Conservation (phyloP, 2,329 filamentous ascomycete species). For the Beauveria pseudobassiana region DNA sequence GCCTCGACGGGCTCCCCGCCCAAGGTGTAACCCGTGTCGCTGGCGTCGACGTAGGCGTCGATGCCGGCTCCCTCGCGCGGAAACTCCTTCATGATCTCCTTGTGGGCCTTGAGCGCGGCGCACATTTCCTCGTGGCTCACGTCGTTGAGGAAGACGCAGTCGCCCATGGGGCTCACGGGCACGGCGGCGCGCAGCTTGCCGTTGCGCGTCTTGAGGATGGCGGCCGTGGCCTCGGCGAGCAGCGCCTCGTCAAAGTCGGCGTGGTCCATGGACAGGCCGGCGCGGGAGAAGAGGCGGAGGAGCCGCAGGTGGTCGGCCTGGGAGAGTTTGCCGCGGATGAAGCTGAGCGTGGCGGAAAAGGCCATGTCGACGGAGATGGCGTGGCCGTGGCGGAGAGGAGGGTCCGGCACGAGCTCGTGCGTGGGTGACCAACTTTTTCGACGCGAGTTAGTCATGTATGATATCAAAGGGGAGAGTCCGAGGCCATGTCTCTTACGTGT, state of each 20-base stretch:
- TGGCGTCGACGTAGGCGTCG: slow-evolving; percentile 62
- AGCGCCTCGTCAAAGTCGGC: slow-evolving; percentile 58
- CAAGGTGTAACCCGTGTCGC: slow-evolving; percentile 54
- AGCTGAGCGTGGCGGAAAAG: slow-evolving; percentile 62
- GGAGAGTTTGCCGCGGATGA: slow-evolving; percentile 52
- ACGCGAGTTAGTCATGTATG: neutral
- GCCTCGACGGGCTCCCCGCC: slow-evolving; percentile 21
- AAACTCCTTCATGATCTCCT: slow-evolving; percentile 53
- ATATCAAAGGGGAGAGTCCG: no score
- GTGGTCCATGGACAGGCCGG: slow-evolving; percentile 66
- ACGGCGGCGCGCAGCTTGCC: slow-evolving; percentile 61
- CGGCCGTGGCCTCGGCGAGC: slow-evolving; percentile 57
- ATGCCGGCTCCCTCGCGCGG: slow-evolving; percentile 57
- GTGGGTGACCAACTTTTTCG: slow-evolving; percentile 56
- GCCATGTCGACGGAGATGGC: slow-evolving; percentile 73
- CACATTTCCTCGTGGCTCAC: slow-evolving; percentile 55
- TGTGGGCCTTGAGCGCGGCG: slow-evolving; percentile 53
- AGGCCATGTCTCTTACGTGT: slow-evolving; percentile 43
- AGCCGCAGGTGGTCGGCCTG: slow-evolving; percentile 54
- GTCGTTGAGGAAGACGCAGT: slow-evolving; percentile 62
- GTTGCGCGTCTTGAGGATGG: slow-evolving; percentile 65
- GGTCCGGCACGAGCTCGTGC: slow-evolving; percentile 61
- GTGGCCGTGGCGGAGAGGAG: slow-evolving; percentile 63
- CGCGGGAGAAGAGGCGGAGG: slow-evolving; percentile 60
- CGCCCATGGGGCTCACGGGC: slow-evolving; percentile 54